Conservation (phyloP, 2,329 filamentous ascomycete genomes). For the Sclerotinia nivalis region DNA sequence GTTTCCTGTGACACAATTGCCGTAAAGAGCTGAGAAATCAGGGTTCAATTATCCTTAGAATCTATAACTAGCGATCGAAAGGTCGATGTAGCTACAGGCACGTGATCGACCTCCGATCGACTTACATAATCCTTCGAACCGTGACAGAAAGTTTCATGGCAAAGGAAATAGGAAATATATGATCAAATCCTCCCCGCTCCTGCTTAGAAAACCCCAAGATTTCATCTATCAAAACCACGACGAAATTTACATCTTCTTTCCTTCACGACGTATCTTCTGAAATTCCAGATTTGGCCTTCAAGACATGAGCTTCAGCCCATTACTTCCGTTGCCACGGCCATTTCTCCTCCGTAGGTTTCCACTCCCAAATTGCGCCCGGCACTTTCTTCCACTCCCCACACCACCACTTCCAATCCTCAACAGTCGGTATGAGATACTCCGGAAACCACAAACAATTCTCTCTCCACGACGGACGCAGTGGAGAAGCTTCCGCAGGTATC, state of each 20-base stretch:
- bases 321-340: constrained; percentile 6
- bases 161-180: not conserved
- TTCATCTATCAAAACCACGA: not conserved
- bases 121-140: no score
- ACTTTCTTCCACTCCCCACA: constrained; percentile 5
- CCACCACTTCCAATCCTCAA: constrained; percentile 7
- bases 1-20: no score
- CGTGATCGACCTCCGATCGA: no score
- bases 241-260: no score
- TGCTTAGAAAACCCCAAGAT: no score
- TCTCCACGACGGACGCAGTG: rapidly evolving
- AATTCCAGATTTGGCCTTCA: not conserved
- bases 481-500: rapidly evolving
- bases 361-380: not conserved
- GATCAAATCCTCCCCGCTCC: no score
- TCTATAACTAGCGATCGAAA: no score
- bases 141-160: not conserved
- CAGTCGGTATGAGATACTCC: not conserved
- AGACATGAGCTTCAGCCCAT: not conserved
- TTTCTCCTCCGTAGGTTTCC: not conserved
- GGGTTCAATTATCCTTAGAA: no score
- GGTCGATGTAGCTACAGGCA: no score
- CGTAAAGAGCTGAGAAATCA: no score
- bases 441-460: not conserved
- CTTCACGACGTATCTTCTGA: not conserved